Evolutionary conservation across 2,329 filamentous ascomycete genomes (phyloP), one percentile per base, ranked within the genome.

Genomic region (Colletotrichum sp.): DNA sequence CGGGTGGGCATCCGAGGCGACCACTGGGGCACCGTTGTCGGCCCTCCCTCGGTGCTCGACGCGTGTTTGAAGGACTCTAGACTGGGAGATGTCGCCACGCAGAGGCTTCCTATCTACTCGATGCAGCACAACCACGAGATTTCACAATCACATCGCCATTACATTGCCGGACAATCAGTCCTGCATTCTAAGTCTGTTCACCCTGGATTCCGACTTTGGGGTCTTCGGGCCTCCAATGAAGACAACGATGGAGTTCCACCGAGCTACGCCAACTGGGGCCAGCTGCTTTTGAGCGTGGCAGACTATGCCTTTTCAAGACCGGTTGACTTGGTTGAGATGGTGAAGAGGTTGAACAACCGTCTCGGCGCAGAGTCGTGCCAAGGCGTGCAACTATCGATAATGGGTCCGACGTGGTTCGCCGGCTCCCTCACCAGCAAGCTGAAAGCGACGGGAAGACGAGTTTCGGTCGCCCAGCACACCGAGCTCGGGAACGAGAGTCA

Each of bases 51-150:
- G n/a, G 62, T 72, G 8, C 70, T 72, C 6, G 55, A 58, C 52
- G 30, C 27, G 13, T 69, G 34, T 28, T 27, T 69, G 8, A 27
- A 61, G 8, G 30, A 69, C 30, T 27, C 25, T 2, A 36, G 48
- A 4, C 9, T 60, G 22, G 36, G 25, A n/a, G 30, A 55, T 18
- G n/a, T 69, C 8, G 27, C 52, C 3, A 69, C 36, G 34, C 16
- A 60, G 5, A 27, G 25, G 10, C 66, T 69, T 2, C 34, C 34
- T 1, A 69, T 69, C 18, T 32, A 25, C 28, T 68, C 66, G 22
- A 68, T 68, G 66, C 66, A 68, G 48, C 66, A 68, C 66, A 68
- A 68, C 66, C 55, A 68, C 22, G 66, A 68, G 48, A 48, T 68
- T 39, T 58, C 66, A 36, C n/a, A 58, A 48, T 68, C 66, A 27